Percentiles rank a stretch among this genome's conserved stretches.
These are phyloP conservation scores for Fonsecaea monophora DNA, from an alignment of 2,329 filamentous ascomycete species.

Conservation along the genomic window DNA sequence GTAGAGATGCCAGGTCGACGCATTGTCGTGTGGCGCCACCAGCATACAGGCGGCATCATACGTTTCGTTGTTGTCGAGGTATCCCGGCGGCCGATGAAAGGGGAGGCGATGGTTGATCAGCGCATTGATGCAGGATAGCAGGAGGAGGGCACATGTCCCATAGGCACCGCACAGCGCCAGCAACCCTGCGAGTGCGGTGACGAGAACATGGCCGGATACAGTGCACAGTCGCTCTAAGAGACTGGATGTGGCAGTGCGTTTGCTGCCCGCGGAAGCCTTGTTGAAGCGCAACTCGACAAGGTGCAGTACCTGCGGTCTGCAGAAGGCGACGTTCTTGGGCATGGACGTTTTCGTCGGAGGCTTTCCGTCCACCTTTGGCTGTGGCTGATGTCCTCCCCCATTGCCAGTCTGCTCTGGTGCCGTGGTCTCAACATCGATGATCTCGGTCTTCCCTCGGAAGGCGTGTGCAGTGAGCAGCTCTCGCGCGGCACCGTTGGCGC, in stretches of 20 bases:
- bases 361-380: neutral
- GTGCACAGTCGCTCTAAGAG: neutral
- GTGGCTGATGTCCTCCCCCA: neutral
- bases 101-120: neutral
- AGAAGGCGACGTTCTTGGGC: slow-evolving; percentile 1
- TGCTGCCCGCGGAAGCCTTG: neutral
- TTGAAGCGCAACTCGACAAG: slow-evolving; percentile 2
- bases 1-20: neutral
- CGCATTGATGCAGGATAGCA: neutral
- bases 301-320: neutral
- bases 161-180: neutral
- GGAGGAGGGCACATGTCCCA: neutral
- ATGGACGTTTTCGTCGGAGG: neutral
- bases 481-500: neutral
- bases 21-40: neutral
- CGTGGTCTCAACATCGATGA: slow-evolving; percentile 1
- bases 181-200: neutral
- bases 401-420: neutral
- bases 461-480: neutral
- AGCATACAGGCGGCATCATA: neutral
- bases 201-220: neutral
- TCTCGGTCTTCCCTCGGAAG: neutral
- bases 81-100: neutral
- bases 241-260: neutral
- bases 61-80: neutral